These are phyloP conservation scores for Vaccinium myrtillus DNA, from an alignment of 148 eudicot species.

Conservation along the genomic window DNA sequence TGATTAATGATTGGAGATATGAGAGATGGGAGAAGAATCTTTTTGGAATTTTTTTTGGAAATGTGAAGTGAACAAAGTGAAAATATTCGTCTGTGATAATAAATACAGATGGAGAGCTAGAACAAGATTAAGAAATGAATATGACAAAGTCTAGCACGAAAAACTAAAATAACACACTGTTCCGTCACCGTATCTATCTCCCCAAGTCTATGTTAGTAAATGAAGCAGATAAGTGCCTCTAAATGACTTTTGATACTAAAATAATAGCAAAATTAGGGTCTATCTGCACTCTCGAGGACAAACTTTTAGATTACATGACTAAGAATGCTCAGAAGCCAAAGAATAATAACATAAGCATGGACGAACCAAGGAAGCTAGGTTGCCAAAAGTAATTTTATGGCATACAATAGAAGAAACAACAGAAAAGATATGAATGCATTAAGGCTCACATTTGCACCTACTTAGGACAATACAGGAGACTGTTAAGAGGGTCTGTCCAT, in stretches of 20 bases:
- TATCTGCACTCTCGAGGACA: background rate
- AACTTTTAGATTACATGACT: background rate
- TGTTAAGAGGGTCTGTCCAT: background rate
- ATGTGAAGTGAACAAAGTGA: too few relatives aligned
- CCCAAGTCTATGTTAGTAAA: background rate
- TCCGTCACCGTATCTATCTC: background rate
- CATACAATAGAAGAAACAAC: background rate
- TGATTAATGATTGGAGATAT: too few relatives aligned
- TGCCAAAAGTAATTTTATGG: background rate
- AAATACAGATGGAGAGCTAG: background rate
- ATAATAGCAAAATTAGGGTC: background rate
- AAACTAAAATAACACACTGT: background rate
- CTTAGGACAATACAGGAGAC: background rate
- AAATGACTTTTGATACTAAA: background rate
- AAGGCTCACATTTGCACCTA: slow-evolving; percentile 4
- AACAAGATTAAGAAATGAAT: background rate
- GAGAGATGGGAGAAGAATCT: too few relatives aligned
- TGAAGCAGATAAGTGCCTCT: background rate
- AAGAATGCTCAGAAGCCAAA: background rate
- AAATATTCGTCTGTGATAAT: background rate
- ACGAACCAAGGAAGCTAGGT: background rate
- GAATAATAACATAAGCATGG: background rate
- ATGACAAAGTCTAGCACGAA: background rate
- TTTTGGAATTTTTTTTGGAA: too few relatives aligned
- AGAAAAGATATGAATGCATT: background rate